Evolutionary conservation across 202 grass and related monocot genomes (phyloP).

Genomic region (Schoenoplectus triqueter): DNA sequence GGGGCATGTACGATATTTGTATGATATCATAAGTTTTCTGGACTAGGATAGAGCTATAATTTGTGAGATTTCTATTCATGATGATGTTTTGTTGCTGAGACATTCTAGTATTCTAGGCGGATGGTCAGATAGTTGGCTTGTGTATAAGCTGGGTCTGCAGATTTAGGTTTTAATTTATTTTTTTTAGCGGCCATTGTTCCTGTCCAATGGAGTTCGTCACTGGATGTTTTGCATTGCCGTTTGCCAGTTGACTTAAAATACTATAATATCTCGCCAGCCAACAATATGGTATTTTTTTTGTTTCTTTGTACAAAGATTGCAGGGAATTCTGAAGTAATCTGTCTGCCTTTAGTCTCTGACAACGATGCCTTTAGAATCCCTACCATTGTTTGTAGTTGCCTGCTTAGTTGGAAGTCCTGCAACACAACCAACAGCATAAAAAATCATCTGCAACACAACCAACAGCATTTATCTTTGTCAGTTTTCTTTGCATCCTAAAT

Average conservation of each 20-base stretch:
- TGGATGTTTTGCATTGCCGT: background rate
- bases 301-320: background rate
- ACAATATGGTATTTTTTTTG: background rate
- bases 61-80: background rate
- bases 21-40: slow-evolving; percentile 9
- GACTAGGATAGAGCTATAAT: slow-evolving; percentile 9
- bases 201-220: background rate
- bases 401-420: background rate
- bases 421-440: no score
- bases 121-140: slow-evolving; percentile 16
- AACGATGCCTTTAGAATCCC: no score
- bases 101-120: background rate
- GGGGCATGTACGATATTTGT: slow-evolving; percentile 27
- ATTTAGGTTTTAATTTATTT: slow-evolving; percentile 28
- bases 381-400: no score
- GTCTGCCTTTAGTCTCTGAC: background rate
- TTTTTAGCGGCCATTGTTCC: background rate
- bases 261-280: background rate
- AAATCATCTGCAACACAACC: no score
- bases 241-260: background rate
- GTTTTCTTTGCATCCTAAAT: no score
- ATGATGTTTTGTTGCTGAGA: slow-evolving; percentile 27
- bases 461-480: no score
- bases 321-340: background rate
- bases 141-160: slow-evolving; percentile 21